Percentiles rank a stretch among this genome's conserved stretches.
These are phyloP conservation scores for Ogataea pignaliae DNA, from an alignment of 805 yeast species.

Conservation along the genomic window DNA sequence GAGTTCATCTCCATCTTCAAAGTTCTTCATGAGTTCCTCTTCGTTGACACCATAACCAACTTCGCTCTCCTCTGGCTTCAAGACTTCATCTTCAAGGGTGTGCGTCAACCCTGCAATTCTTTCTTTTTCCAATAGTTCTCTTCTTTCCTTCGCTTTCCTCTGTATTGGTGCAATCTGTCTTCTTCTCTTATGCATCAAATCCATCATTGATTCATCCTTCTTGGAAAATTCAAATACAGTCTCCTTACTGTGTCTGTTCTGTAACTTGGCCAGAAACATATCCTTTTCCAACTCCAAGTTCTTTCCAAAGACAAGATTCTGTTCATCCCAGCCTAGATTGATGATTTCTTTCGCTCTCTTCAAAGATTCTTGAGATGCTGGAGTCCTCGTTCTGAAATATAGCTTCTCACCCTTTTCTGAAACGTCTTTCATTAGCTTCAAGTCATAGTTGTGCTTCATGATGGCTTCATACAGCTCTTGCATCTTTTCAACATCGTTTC, in stretches of 20 bases:
- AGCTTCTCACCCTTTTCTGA: conserved; percentile 84
- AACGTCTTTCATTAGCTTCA: conserved; percentile 60
- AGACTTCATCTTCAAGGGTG: conserved; percentile 67
- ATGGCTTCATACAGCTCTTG: conserved; percentile 68
- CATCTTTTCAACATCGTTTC: conserved; percentile 62
- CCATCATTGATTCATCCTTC: conserved; percentile 64
- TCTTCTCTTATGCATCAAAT: conserved; percentile 83
- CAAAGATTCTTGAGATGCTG: conserved; percentile 84
- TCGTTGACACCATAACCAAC: conserved; percentile 39
- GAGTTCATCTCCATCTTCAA: conserved; percentile 48
- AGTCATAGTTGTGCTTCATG: conserved; percentile 61
- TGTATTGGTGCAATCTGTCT: conserved; percentile 78
- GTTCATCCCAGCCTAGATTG: conserved; percentile 82
- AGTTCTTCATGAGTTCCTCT: conserved; percentile 41
- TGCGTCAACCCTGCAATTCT: conserved; percentile 72
- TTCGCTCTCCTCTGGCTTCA: conserved; percentile 41
- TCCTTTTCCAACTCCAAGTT: conserved; percentile 73
- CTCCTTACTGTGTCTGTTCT: conserved; percentile 69
- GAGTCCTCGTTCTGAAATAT: conserved; percentile 76
- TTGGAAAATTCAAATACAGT: conserved; percentile 90
- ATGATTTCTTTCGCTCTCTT: conserved; percentile 78
- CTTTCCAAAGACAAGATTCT: conserved; percentile 72
- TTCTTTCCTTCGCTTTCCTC: conserved; percentile 66
- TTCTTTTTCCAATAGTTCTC: conserved; percentile 65
- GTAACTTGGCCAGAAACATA: conserved; percentile 64